phyloP scores from a whole-genome alignment of 768 basidiomycete species.

The Psilocybe subaeruginosa region DNA sequence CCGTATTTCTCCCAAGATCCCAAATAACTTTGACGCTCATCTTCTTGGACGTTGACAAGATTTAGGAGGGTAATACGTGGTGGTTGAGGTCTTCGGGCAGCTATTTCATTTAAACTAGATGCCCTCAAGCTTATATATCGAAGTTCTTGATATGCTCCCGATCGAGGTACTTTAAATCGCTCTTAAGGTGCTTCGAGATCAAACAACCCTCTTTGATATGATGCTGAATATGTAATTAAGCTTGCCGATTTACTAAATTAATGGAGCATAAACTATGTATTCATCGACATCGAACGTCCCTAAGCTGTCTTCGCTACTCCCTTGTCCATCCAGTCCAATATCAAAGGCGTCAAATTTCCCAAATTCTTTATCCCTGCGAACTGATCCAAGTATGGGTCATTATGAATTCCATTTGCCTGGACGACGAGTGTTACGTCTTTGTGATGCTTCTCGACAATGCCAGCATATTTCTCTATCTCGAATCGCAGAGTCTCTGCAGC shows the following conservation, averaged over 20 bases:
- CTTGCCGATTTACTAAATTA: not conserved
- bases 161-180: not conserved
- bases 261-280: not conserved
- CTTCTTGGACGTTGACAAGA: not conserved
- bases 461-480: conserved; percentile 27
- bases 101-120: conserved; percentile 5
- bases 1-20: conserved; percentile 2
- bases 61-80: not conserved
- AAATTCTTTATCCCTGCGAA: conserved; percentile 19
- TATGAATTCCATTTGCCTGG: conserved; percentile 22
- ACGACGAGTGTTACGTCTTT: conserved; percentile 18
- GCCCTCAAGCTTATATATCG: conserved; percentile 6
- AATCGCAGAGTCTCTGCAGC: conserved; percentile 29
- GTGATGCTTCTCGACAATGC: conserved; percentile 13
- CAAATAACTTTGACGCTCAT: not conserved
- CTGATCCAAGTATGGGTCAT: conserved; percentile 25
- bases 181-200: conserved; percentile 6
- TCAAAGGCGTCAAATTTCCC: conserved; percentile 19
- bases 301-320: conserved; percentile 6
- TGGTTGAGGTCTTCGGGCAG: conserved; percentile 4
- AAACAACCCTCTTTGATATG: not conserved
- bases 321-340: conserved; percentile 23
- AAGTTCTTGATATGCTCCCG: not conserved
- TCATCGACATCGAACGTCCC: not conserved
- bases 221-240: conserved; percentile 1